Evolutionary conservation across 2,329 filamentous ascomycete genomes (phyloP).

Genomic region (Myriosclerotinia duriaeana): DNA sequence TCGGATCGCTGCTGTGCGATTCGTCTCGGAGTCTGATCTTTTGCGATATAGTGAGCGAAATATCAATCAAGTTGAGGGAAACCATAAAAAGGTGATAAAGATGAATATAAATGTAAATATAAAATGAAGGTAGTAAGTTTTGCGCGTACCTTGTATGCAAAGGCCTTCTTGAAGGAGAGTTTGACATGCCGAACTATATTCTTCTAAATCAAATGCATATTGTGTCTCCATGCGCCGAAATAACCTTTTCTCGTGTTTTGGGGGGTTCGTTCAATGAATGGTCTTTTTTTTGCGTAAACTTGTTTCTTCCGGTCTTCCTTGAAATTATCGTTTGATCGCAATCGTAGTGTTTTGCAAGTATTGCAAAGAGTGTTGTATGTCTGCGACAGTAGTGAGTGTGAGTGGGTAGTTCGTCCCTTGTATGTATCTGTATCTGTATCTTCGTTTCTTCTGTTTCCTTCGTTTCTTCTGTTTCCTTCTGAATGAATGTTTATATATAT

Average conservation of each 20-base stretch:
- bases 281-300: not conserved
- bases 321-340: conserved; percentile 4
- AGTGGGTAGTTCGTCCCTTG: conserved; percentile 15
- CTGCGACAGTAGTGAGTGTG: conserved; percentile 12
- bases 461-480: conserved; percentile 4
- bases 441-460: conserved; percentile 6
- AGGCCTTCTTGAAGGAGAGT: conserved; percentile 29
- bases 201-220: conserved; percentile 24
- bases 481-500: conserved; percentile 5
- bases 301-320: not conserved
- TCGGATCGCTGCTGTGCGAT: conserved; percentile 30
- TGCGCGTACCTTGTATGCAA: conserved; percentile 25
- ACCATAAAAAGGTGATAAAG: not conserved
- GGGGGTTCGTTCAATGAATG: not conserved
- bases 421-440: no score
- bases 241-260: not conserved
- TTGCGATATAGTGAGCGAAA: conserved; percentile 25
- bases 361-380: conserved; percentile 8
- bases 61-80: conserved; percentile 18
- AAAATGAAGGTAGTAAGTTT: conserved; percentile 1
- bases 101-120: not conserved
- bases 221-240: conserved; percentile 25
- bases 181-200: conserved; percentile 29
- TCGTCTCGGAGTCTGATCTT: conserved; percentile 34
- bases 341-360: not conserved